A percentile compares a stretch with the other conserved stretches of the same genome.
These are phyloP conservation scores for Asclepias syriaca DNA, from an alignment of 257 asterid species.

Conservation along the genomic window DNA sequence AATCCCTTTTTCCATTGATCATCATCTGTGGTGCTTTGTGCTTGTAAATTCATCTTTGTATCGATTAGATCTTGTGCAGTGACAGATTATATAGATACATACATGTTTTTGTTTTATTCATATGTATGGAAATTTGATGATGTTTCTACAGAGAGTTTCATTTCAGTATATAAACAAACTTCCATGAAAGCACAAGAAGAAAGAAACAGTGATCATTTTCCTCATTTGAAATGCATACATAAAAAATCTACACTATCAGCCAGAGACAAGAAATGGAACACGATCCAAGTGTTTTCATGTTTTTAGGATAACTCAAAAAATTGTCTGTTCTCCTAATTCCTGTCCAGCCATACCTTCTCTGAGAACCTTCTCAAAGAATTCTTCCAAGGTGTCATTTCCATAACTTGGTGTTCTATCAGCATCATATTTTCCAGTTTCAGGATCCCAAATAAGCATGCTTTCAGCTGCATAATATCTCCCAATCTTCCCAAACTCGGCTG, in stretches of 20 bases:
- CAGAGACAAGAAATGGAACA: not conserved
- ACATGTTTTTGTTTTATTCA: not conserved
- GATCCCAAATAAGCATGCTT: constrained; percentile 82
- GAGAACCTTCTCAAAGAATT: constrained; percentile 69
- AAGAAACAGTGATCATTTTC: not conserved
- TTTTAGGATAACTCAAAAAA: constrained; percentile 33
- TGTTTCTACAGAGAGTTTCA: not conserved
- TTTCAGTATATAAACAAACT: not conserved
- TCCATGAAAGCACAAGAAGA: not conserved
- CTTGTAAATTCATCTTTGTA: constrained; percentile 22
- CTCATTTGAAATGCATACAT: not conserved
- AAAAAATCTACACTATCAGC: not conserved
- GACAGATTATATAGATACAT: constrained; percentile 9
- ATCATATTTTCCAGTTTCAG: constrained; percentile 57
- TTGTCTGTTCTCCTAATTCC: constrained; percentile 86
- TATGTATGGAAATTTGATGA: constrained; percentile 1
- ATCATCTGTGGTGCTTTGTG: constrained; percentile 8
- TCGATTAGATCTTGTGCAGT: constrained; percentile 19
- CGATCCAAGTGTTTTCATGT: not conserved
- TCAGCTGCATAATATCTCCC: constrained; percentile 98
- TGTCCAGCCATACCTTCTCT: constrained; percentile 90
- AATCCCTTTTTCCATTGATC: not conserved
- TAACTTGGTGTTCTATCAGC: constrained; percentile 90
- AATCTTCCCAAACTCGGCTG: constrained; percentile 92
- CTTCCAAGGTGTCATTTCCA: constrained; percentile 81